Conservation (phyloP, 1,284 basidiomycete genomes). For the Ustilago sp. region DNA sequence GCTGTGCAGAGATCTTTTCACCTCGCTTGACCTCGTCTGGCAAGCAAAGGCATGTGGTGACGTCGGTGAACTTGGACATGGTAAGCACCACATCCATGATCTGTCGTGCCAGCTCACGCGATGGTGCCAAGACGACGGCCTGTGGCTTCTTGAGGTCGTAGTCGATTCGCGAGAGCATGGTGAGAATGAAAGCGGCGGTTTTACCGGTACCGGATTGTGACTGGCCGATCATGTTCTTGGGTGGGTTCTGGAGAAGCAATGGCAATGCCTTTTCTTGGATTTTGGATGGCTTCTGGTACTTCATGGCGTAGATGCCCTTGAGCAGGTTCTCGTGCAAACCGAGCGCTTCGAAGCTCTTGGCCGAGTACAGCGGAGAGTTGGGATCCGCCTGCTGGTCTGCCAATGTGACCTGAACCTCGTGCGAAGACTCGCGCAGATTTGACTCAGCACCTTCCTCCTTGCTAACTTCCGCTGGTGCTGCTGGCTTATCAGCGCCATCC, state of each 20-base stretch:
- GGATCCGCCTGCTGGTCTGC: slow-evolving; percentile 97
- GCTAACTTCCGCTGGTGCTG: slow-evolving; percentile 5
- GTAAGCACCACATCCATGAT: slow-evolving; percentile 93
- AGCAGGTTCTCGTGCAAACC: slow-evolving; percentile 80
- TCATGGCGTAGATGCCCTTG: slow-evolving; percentile 96
- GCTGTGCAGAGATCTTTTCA: slow-evolving; percentile 83
- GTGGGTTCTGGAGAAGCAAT: slow-evolving; percentile 87
- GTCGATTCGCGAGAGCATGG: slow-evolving; percentile 95
- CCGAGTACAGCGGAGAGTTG: slow-evolving; percentile 92
- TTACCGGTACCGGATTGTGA: slow-evolving; percentile 99
- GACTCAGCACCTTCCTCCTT: slow-evolving; percentile 29
- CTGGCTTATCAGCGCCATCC: slow-evolving; percentile 19
- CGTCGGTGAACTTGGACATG: slow-evolving; percentile 94
- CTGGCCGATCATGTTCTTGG: slow-evolving; percentile 98
- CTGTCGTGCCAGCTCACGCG: slow-evolving; percentile 95
- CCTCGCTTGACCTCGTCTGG: slow-evolving; percentile 79
- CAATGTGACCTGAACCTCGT: slow-evolving; percentile 84
- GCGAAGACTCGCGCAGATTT: slow-evolving; percentile 57
- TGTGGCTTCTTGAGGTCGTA: slow-evolving; percentile 85
- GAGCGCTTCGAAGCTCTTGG: slow-evolving; percentile 86
- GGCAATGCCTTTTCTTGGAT: slow-evolving; percentile 98
- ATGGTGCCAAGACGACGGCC: slow-evolving; percentile 74
- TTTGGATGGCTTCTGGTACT: slow-evolving; percentile 97
- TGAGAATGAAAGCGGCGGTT: slow-evolving; percentile 96
- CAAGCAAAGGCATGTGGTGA: slow-evolving; percentile 94